These are phyloP conservation scores for Ziziphus jujuba DNA, from an alignment of 306 rosid genomes.

Conservation along the genomic window DNA sequence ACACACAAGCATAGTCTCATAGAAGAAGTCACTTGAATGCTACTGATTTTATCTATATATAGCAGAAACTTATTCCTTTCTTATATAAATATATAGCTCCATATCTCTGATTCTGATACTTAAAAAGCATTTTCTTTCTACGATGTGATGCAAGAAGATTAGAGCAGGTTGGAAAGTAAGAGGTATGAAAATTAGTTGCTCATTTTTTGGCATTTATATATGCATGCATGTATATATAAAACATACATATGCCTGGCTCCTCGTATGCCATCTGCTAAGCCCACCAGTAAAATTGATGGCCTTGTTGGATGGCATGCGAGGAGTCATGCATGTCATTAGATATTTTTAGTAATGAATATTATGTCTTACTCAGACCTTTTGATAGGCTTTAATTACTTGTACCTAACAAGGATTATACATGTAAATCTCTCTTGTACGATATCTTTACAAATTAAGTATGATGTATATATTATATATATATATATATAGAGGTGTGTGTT, in stretches of 20 bases:
- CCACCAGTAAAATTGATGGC: conserved; percentile 31
- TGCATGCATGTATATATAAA: not conserved
- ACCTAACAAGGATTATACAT: no score
- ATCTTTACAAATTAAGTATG: not conserved
- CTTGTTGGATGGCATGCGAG: conserved; percentile 35
- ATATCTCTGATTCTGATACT: not conserved
- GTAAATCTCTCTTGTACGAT: not conserved
- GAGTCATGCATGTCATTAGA: conserved; percentile 34
- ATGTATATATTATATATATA: no score
- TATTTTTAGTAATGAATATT: not conserved
- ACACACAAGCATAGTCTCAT: not conserved
- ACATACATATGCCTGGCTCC: conserved; percentile 44
- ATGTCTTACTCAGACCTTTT: not conserved
- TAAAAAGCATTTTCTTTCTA: not conserved
- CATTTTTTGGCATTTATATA: not conserved
- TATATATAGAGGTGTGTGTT: no score
- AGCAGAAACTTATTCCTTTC: not conserved
- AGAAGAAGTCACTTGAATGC: not conserved
- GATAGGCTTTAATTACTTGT: no score
- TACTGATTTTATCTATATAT: not conserved
- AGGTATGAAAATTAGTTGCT: not conserved
- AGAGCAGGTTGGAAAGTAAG: conserved; percentile 2
- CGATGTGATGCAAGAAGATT: not conserved
- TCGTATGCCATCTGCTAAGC: conserved; percentile 41
- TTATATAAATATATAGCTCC: conserved; percentile 23